Conservation (phyloP, 2,329 filamentous ascomycete species). For the Zymoseptoria tritici region DNA sequence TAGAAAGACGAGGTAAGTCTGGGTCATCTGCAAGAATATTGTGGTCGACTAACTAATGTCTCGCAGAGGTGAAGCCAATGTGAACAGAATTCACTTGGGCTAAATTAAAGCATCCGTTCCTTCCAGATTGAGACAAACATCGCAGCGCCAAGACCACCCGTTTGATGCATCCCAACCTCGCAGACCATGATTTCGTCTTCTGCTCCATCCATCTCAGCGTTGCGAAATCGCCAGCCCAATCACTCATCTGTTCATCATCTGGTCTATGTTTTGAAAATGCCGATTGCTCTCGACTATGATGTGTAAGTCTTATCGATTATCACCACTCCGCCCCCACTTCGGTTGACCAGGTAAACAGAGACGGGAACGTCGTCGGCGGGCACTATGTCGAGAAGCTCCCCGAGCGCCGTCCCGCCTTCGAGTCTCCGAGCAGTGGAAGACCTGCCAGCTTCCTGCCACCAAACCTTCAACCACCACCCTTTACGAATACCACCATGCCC, state of each 20-base stretch:
- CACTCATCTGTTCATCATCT: not conserved
- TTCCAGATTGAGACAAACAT: not conserved
- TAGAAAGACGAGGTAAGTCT: not conserved
- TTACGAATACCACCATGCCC: not conserved
- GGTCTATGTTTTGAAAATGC: constrained; percentile 6
- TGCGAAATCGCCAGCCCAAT: not conserved
- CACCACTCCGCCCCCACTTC: not conserved
- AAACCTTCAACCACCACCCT: not conserved
- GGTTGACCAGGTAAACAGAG: constrained; percentile 5
- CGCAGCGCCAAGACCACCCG: not conserved
- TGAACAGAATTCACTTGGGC: not conserved
- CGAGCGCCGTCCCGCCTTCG: not conserved
- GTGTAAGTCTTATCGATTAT: constrained; percentile 3
- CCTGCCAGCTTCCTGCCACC: not conserved
- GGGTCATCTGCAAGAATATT: not conserved
- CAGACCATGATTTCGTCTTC: not conserved
- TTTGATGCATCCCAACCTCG: not conserved
- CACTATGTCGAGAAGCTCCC: constrained; percentile 11
- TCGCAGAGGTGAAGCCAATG: not conserved
- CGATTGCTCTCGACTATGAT: constrained; percentile 14
- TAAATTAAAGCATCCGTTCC: not conserved
- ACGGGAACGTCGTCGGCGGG: constrained; percentile 15
- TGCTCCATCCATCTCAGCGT: not conserved
- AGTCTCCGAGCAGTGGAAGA: not conserved
- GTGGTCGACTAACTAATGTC: not conserved